These are phyloP conservation scores for Euphorbia corollata DNA, from an alignment of 441 rosid genomes.

Conservation along the genomic window DNA sequence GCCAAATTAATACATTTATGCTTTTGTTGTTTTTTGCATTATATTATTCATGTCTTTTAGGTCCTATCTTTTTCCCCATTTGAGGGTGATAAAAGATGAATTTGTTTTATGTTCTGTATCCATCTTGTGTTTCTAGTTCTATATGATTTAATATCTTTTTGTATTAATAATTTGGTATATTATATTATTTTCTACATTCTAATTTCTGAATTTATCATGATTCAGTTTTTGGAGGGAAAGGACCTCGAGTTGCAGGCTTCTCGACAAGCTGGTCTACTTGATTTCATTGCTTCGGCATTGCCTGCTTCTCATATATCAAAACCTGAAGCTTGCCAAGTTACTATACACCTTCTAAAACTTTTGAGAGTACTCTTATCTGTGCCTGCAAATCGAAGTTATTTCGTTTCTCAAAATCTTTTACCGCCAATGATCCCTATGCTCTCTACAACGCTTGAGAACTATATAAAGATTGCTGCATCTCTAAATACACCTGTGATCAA, in stretches of 20 bases:
- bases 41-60: background rate
- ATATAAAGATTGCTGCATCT: conserved; percentile 69
- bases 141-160: background rate
- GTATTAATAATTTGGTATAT: background rate
- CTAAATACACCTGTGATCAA: conserved; percentile 39
- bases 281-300: conserved; percentile 69
- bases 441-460: conserved; percentile 67
- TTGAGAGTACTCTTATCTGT: conserved; percentile 54
- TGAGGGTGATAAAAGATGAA: background rate
- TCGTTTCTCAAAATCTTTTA: conserved; percentile 65
- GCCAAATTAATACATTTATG: background rate
- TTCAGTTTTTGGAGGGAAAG: conserved; percentile 71
- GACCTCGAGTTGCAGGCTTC: conserved; percentile 71
- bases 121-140: background rate
- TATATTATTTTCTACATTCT: conserved; percentile 20
- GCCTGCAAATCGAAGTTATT: conserved; percentile 56
- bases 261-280: conserved; percentile 76
- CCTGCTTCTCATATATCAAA: conserved; percentile 80
- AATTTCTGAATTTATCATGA: conserved; percentile 15
- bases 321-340: conserved; percentile 78
- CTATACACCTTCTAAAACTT: conserved; percentile 58
- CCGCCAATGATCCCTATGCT: conserved; percentile 75
- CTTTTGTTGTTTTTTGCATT: background rate
- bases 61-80: background rate
- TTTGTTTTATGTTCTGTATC: background rate